Base-by-base conservation (phyloP, 179 eudicot genomes). In the Silene noctiflora region DNA sequence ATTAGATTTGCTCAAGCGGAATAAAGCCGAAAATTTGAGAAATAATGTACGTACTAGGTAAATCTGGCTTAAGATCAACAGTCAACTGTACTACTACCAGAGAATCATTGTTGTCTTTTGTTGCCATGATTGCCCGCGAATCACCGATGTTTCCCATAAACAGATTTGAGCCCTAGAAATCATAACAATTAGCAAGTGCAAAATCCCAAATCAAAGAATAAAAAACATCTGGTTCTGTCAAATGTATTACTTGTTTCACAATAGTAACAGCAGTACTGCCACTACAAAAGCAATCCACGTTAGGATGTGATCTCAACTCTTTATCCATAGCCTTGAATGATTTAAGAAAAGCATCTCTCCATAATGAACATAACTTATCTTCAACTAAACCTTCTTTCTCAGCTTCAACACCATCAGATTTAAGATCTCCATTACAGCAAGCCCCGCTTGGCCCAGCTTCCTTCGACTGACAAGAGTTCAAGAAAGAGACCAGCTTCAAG, bases 51-150 rank as follows among this genome's bases (percentile, higher is more conserved):
- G 51, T 92, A 94, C 98, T 88, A 68, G 98, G 98, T 65, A 94
- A 79, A 88, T 94, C 98, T 69, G 98, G 98, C 84, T 94, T 94
- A 70, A 94, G 91, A 91, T 94, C 98, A 84, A 94, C 91, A 44
- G 98, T 94, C 89, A 94, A 80, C 80, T 94, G 98, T 79, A 82
- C 72, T 72, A 97, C 96, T 53, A 89, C 84, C 88, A 94, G 80
- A 16, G 81, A 75, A 78, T 86, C 91, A 77, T 84, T 87, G 69
- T 46, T 75, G 68, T 87, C 96, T 85, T 80, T 91, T 25, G 98
- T 88, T 76, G 86, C 97, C 89, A 94, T 77, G 69, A 94, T 86
- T 22, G 98, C 98, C 25, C 98, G 88, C n/a, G 98, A 94, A 86
- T 94, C 98, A 53, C 98, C 98, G 63, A 94, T 92, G 61, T 78